A percentile compares a stretch with the other conserved stretches of the same genome.
These are phyloP conservation scores for Ogataea populi-albae DNA, from an alignment of 805 yeast genomes.

Conservation along the genomic window DNA sequence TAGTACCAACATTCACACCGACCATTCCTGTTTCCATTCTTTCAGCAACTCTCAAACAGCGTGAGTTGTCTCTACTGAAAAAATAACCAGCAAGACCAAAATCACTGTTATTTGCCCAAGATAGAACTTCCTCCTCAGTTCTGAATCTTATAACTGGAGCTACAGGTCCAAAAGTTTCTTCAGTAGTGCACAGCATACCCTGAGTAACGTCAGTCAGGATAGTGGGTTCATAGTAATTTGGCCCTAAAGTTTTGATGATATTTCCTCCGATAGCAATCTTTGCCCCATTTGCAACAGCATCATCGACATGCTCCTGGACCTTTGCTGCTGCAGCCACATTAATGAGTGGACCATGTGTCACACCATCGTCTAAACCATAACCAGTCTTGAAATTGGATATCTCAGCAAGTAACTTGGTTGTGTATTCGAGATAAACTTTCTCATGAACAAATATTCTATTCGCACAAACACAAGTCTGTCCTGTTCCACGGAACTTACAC, in stretches of 20 bases:
- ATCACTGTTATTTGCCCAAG: slow-evolving; percentile 53
- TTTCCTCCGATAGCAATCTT: slow-evolving; percentile 56
- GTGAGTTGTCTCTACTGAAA: slow-evolving; percentile 48
- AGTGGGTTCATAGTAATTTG: slow-evolving; percentile 62
- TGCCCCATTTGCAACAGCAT: slow-evolving; percentile 64
- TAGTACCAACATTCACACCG: slow-evolving; percentile 68
- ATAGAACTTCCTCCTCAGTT: slow-evolving; percentile 53
- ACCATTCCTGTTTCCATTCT: slow-evolving; percentile 71
- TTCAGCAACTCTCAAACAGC: slow-evolving; percentile 56
- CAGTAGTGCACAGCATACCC: slow-evolving; percentile 54
- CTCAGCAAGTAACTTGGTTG: slow-evolving; percentile 41
- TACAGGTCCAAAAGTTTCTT: slow-evolving; percentile 79
- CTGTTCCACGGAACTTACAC: slow-evolving; percentile 67
- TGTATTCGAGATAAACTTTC: slow-evolving; percentile 56
- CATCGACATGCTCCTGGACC: slow-evolving; percentile 56
- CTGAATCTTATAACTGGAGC: slow-evolving; percentile 61
- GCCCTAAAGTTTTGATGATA: slow-evolving; percentile 50
- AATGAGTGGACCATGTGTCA: slow-evolving; percentile 73
- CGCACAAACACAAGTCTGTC: slow-evolving; percentile 79
- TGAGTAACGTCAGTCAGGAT: slow-evolving; percentile 53
- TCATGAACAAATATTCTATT: slow-evolving; percentile 64
- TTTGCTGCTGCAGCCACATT: slow-evolving; percentile 55
- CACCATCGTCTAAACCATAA: slow-evolving; percentile 51
- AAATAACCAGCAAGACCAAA: slow-evolving; percentile 76
- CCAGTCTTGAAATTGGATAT: slow-evolving; percentile 49